Base-by-base conservation (phyloP, 805 yeast species). In the Ogataea zsoltii region DNA sequence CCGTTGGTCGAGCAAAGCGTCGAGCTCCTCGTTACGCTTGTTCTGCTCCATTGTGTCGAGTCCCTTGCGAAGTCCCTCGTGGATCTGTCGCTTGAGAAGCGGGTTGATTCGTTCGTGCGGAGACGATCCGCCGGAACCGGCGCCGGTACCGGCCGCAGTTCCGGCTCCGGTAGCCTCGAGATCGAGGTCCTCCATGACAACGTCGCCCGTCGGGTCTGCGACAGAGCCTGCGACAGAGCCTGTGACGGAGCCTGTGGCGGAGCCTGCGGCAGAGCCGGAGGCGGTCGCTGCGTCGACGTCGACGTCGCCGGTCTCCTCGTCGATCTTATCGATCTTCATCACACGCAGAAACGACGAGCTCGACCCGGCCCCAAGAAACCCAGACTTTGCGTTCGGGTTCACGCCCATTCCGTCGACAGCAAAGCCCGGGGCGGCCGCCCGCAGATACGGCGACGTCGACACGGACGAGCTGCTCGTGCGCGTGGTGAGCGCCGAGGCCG, bases 331-430 rank as follows among this genome's bases (percentile, higher is more conserved):
- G 7, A 65, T 65, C 46, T 61, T 65, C 61, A 63, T 60, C 7
- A 63, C 63, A 41, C 63, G 50, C 34, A 83, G 61, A 15, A 80
- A 65, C 7, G 79, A 77, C 2, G 83, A 75, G 47, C 80, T 72
- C 3, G 89, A 81, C 7, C 82, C 85, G 11, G 76, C 74, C 1
- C 90, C 90, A 52, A 79, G 78, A 57, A 79, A 83, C 0, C 89
- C 88, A 23, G 76, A 75, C 34, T 63, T 65, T 15, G 58, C 42
- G 18, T 59, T 53, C 21, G 81, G 77, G 38, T 77, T 73, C 1
- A 83, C 85, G 0, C 83, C 86, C 87, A 83, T 82, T 10, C 87
- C 86, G 60, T 83, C 87, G 40, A 67, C 60, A 3, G 44, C 38
- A 16, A 44, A 34, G 17, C 48, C 44, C 2, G 58, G 41, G 7